Percentiles rank a stretch among this genome's conserved stretches.
Conservation (phyloP, 1,284 basidiomycete species). For the Phellinidium pouzarii region DNA sequence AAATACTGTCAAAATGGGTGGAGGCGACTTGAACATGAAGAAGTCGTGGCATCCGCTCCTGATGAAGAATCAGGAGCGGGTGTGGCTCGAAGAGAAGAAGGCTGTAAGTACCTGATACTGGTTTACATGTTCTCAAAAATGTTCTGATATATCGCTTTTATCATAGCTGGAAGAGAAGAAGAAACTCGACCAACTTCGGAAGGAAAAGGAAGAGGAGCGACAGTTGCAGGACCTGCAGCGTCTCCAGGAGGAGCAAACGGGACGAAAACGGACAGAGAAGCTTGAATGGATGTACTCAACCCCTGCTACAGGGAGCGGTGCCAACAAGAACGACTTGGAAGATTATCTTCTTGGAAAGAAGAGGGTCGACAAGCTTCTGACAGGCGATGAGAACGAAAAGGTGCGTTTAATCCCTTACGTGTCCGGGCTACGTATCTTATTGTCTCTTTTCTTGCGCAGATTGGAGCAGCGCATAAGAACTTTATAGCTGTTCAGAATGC, state of each 20-base stretch:
- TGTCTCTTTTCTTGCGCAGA: conserved; percentile 32
- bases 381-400: conserved; percentile 83
- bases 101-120: conserved; percentile 52
- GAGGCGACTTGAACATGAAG: conserved; percentile 93
- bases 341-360: conserved; percentile 98
- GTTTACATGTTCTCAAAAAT: conserved; percentile 4
- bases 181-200: conserved; percentile 91
- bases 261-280: conserved; percentile 89
- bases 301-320: conserved; percentile 76
- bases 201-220: conserved; percentile 96
- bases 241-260: conserved; percentile 89
- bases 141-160: conserved; percentile 15
- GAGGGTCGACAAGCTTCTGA: conserved; percentile 92
- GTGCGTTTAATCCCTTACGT: conserved; percentile 36
- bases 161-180: conserved; percentile 92
- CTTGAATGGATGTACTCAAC: conserved; percentile 99
- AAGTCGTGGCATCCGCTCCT: conserved; percentile 99
- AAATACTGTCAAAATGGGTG: conserved; percentile 85
- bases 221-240: conserved; percentile 95
- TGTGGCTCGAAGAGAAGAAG: conserved; percentile 98
- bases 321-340: conserved; percentile 89
- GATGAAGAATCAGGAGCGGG: conserved; percentile 96
- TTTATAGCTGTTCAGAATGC: conserved; percentile 93
- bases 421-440: conserved; percentile 1
- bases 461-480: conserved; percentile 81